Base-by-base conservation (phyloP, 257 asterid species). In the Echium plantagineum region DNA sequence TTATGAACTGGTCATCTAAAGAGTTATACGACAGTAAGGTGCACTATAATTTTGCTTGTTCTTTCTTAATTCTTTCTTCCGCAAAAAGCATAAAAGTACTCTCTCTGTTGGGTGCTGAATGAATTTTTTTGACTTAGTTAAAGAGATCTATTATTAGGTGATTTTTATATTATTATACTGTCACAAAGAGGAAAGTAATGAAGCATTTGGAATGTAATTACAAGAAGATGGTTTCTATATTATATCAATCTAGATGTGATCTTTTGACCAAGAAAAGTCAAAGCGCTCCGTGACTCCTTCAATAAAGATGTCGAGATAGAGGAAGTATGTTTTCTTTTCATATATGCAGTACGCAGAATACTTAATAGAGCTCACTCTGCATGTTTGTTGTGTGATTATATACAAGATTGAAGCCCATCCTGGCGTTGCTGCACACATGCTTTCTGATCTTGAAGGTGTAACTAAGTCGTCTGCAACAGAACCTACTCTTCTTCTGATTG, bases 1-100 rank as follows among this genome's bases (percentile, higher is more conserved):
- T 90, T 67, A 90, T 90, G 98, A 85, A 83, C 58, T 90, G 98
- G 98, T 90, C 96, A 8, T 90, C 98, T 15, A 57, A 79, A 64
- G 98, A 85, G 77, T 90, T 88, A 53, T 91, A 91, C 64, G 69
- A 82, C 19, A 88, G 91, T 75, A 88, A 88, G 98, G 98, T 91
- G 75, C 78, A 71, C 57, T 63, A 28, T 24, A 7, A 5, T 12
- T 15, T 59, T 32, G n/a, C 63, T 22, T 42, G 15, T 58, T n/a
- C 10, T 48, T 15, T 24, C 26, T 24, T 24, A 24, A 24, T 65
- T 52, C 21, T 24, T n/a, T 52, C 24, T 52, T 1, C 48, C 2
- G n/a, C n/a, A n/a, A n/a, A n/a, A 38, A 38, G 48, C 48, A 7
- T 38, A 7, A 0, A 38, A 38, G 48, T 38, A 38, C 48, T 38